A percentile compares a stretch with the other conserved stretches of the same genome.
Evolutionary conservation across 2,329 filamentous ascomycete genomes (phyloP).

Genomic region (Sphaceloma murrayae): DNA sequence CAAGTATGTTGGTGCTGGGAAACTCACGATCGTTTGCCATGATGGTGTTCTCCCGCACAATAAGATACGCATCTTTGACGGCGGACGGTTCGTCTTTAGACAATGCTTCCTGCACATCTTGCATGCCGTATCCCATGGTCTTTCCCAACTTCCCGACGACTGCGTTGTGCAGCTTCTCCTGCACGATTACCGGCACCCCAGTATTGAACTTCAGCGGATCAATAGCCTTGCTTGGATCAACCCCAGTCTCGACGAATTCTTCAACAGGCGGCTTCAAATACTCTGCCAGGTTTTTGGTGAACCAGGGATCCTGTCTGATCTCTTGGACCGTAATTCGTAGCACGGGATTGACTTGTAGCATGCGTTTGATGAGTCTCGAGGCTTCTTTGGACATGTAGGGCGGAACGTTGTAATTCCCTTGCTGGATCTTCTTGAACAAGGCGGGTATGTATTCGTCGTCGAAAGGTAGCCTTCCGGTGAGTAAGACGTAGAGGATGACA

Average conservation of each 20-base stretch:
- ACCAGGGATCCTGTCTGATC: slow-evolving; percentile 91
- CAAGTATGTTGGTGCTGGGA: slow-evolving; percentile 23
- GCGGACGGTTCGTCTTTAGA: slow-evolving; percentile 88
- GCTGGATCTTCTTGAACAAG: slow-evolving; percentile 93
- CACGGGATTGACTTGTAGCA: slow-evolving; percentile 91
- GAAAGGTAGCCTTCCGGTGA: slow-evolving; percentile 70
- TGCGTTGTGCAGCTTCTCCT: slow-evolving; percentile 82
- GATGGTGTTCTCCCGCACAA: slow-evolving; percentile 92
- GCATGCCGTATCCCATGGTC: slow-evolving; percentile 94
- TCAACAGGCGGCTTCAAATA: slow-evolving; percentile 83
- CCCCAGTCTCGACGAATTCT: slow-evolving; percentile 88
- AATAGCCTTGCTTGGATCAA: slow-evolving; percentile 86
- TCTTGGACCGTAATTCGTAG: slow-evolving; percentile 90
- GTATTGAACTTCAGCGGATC: slow-evolving; percentile 72
- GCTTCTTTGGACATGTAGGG: slow-evolving; percentile 84
- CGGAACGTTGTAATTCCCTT: slow-evolving; percentile 86
- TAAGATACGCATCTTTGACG: slow-evolving; percentile 98
- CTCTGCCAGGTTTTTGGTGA: slow-evolving; percentile 71
- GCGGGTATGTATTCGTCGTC: slow-evolving; percentile 98
- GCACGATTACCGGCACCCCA: slow-evolving; percentile 64
- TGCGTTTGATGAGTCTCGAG: slow-evolving; percentile 71
- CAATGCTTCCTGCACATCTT: slow-evolving; percentile 89
- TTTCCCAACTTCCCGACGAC: slow-evolving; percentile 94
- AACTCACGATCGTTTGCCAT: slow-evolving; percentile 85
- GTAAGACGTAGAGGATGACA: slow-evolving; percentile 55